Percentiles rank a stretch among this genome's conserved stretches.
Evolutionary conservation across 495 filamentous ascomycete genomes (phyloP).

Genomic region (Trichoderma gamsii): DNA sequence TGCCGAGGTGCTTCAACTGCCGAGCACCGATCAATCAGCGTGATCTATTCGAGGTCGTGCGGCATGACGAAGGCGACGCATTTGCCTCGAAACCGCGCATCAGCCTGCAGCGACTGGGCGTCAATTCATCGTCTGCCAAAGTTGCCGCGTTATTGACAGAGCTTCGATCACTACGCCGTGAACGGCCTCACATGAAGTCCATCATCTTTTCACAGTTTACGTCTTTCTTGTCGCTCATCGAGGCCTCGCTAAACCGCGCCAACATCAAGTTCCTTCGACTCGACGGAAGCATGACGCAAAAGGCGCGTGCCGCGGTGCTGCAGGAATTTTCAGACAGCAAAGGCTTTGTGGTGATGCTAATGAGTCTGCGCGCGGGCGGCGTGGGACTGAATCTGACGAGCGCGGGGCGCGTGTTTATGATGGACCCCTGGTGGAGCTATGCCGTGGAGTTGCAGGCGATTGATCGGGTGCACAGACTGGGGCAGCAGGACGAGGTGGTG

Average conservation of each 20-base stretch:
- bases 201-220: slow-evolving; percentile 97
- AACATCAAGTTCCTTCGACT: slow-evolving; percentile 77
- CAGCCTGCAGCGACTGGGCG: slow-evolving; percentile 71
- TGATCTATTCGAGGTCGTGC: slow-evolving; percentile 86
- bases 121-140: slow-evolving; percentile 74
- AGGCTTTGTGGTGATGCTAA: slow-evolving; percentile 59
- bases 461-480: slow-evolving; percentile 98
- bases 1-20: slow-evolving; percentile 83
- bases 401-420: slow-evolving; percentile 88
- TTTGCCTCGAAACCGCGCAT: slow-evolving; percentile 52
- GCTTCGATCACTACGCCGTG: slow-evolving; percentile 57
- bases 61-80: slow-evolving; percentile 41
- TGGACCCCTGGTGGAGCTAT: slow-evolving; percentile 99
- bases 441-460: slow-evolving; percentile 96
- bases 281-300: slow-evolving; percentile 86
- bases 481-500: slow-evolving; percentile 77
- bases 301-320: slow-evolving; percentile 69
- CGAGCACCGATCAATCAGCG: slow-evolving; percentile 72
- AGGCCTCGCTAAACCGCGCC: slow-evolving; percentile 62
- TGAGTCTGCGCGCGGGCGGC: slow-evolving; percentile 85
- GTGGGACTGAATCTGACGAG: slow-evolving; percentile 89
- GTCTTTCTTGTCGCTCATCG: slow-evolving; percentile 87
- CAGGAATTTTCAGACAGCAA: slow-evolving; percentile 55
- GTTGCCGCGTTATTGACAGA: slow-evolving; percentile 71
- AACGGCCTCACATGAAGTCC: slow-evolving; percentile 66